These are phyloP conservation scores for Fusarium coicis DNA, from an alignment of 2,329 filamentous ascomycete species.

Conservation along the genomic window DNA sequence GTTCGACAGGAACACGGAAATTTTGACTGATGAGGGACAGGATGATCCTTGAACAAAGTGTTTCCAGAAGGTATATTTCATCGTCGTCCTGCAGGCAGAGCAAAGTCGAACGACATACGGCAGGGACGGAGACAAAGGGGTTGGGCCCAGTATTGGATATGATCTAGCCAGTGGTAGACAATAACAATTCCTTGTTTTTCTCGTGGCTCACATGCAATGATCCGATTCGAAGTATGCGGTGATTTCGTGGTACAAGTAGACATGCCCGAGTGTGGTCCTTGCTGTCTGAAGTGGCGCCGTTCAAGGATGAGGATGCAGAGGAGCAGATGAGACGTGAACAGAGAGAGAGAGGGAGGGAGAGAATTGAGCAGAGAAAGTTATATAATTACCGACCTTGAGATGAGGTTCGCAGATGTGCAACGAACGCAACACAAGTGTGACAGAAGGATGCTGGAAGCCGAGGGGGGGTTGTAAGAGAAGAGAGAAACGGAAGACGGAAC, in stretches of 20 bases:
- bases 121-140: conserved; percentile 8
- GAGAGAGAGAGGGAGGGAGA: background rate
- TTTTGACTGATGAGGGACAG: conserved; percentile 16
- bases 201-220: background rate
- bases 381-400: conserved; percentile 10
- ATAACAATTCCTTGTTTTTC: background rate
- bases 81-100: conserved; percentile 13
- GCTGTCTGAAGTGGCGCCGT: conserved; percentile 6
- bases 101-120: conserved; percentile 29
- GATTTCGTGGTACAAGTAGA: conserved; percentile 5
- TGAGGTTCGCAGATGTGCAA: conserved; percentile 5
- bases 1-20: conserved; percentile 28
- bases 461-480: background rate
- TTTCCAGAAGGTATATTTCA: conserved; percentile 22
- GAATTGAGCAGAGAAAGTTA: background rate
- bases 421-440: conserved; percentile 23
- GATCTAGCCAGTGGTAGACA: background rate
- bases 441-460: conserved; percentile 25
- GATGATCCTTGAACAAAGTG: conserved; percentile 13
- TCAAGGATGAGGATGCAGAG: conserved; percentile 9
- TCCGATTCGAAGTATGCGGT: background rate
- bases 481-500: conserved; percentile 1
- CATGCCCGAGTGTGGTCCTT: conserved; percentile 13
- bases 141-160: conserved; percentile 7
- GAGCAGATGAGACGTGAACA: background rate